Percentiles rank a stretch among this genome's conserved stretches.
phyloP scores from a whole-genome alignment of 139 green algal genomes.

The Helicosporidium sp. region DNA sequence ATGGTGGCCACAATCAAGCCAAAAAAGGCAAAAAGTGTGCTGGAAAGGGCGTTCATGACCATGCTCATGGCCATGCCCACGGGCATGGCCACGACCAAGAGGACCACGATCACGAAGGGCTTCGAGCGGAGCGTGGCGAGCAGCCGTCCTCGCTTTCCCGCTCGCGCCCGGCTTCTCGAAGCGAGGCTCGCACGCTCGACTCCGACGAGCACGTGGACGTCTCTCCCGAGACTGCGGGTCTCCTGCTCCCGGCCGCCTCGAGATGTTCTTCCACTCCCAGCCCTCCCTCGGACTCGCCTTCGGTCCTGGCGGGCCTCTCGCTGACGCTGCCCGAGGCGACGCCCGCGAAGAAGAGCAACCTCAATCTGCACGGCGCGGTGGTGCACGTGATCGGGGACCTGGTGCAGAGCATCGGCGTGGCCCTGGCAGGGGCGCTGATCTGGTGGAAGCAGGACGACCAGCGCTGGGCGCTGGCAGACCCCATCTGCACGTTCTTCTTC shows the following conservation, averaged over 20 bases:
- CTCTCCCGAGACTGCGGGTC: too few relatives aligned
- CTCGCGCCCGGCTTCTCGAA: too few relatives aligned
- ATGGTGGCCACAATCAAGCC: background rate
- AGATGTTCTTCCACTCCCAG: too few relatives aligned
- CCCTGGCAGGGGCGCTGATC: constrained; percentile 62
- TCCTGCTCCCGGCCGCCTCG: too few relatives aligned
- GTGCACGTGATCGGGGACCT: constrained; percentile 85
- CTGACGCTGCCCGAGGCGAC: background rate
- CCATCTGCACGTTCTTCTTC: constrained; percentile 87
- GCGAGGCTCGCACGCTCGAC: too few relatives aligned
- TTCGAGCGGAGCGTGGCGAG: too few relatives aligned
- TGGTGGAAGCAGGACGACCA: constrained; percentile 61
- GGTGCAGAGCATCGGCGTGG: constrained; percentile 73
- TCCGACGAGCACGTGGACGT: background rate
- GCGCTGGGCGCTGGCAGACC: constrained; percentile 42
- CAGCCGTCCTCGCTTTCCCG: too few relatives aligned
- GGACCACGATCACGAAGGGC: background rate
- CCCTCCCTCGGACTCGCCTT: background rate
- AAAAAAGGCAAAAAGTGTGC: too few relatives aligned
- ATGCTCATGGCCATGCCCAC: constrained; percentile 24
- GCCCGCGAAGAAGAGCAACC: background rate
- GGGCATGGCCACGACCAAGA: background rate
- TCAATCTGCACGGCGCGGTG: constrained; percentile 45
- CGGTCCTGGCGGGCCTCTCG: background rate
- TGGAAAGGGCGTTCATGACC: too few relatives aligned